Base-by-base conservation (phyloP, 352 stramenopile species). In the Elongisporangium undulatum region DNA sequence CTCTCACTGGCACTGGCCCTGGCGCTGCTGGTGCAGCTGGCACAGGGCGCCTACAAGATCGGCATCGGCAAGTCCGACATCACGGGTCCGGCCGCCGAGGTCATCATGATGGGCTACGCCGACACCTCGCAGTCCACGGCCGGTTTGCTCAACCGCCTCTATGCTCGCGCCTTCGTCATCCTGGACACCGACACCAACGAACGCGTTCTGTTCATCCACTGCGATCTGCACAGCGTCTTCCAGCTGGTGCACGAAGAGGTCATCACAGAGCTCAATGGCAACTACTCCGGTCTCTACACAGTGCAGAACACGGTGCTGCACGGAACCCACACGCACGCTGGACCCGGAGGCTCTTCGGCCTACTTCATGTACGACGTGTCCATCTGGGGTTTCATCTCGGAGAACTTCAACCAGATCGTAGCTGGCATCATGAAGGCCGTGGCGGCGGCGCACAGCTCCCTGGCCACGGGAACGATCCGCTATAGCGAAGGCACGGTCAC, bases 321-420 rank as follows among this genome's bases (percentile, higher is more conserved):
- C 58, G 86, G 82, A 22, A 94, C 82, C 3, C 88, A 96, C 68
- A 95, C 87, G n/a, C 88, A 96, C 62, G 83, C 78, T 19, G 81
- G 74, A 1, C 83, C 87, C 0, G 85, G 73, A 23, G 88, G 88
- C 3, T 87, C 86, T 24, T 62, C 88, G 0, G 81, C 86, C 45
- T 93, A 96, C 61, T 76, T 85, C 19, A 51, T 95, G 2, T 96
- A 90, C 68, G 68, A 79, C 55, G 59, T 81, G 19, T 77, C 73
- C 21, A 80, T 72, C 56, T 29, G 78, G 7, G 70, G 75, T 0
- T 82, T 62, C 63, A 78, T 77, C 54, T 64, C 64, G 26, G 72
- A 92, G 55, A 88, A 77, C 29, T 83, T 92, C 29, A 69, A 90
- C 45, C 67, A 68, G 38, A 87, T 88, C 55, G 85, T 92, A 15